These are phyloP conservation scores for Bertia moriformis DNA, from an alignment of 2,329 filamentous ascomycete genomes.

Conservation along the genomic window DNA sequence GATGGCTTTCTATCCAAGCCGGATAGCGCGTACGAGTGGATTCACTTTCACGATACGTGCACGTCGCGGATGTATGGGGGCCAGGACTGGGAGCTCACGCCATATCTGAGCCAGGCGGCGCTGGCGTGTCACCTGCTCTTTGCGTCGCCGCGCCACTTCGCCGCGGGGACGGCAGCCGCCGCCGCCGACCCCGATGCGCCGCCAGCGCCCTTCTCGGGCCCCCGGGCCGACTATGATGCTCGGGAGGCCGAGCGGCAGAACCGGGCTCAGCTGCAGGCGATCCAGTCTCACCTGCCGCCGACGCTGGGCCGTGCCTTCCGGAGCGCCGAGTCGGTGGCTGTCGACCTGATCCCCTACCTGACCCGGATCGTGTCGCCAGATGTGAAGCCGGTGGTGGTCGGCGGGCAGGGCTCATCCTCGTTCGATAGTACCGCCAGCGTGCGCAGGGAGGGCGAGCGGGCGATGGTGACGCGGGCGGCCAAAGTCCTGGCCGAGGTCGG, in stretches of 20 bases:
- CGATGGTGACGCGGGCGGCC: conserved; percentile 66
- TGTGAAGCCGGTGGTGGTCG: conserved; percentile 78
- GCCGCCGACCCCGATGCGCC: conserved; percentile 29
- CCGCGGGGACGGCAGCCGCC: conserved; percentile 24
- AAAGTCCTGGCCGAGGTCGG: conserved; percentile 72
- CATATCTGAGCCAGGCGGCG: conserved; percentile 75
- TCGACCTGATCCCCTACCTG: conserved; percentile 73
- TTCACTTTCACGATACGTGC: conserved; percentile 79
- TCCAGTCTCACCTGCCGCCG: conserved; percentile 61
- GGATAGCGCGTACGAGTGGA: conserved; percentile 69
- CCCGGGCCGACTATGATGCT: conserved; percentile 68
- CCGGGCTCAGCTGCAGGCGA: conserved; percentile 53
- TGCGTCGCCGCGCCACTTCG: conserved; percentile 50
- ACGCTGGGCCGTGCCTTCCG: conserved; percentile 65
- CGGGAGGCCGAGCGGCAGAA: conserved; percentile 70
- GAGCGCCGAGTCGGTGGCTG: conserved; percentile 61
- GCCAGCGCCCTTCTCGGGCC: conserved; percentile 64
- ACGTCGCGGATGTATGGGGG: conserved; percentile 65
- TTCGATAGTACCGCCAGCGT: too few species aligned
- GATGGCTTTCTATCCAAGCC: conserved; percentile 85
- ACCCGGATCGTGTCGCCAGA: conserved; percentile 74
- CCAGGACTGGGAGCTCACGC: conserved; percentile 83
- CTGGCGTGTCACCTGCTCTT: conserved; percentile 88
- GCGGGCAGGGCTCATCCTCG: conserved; percentile 48
- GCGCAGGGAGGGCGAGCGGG: conserved; percentile 70